A percentile compares a stretch with the other conserved stretches of the same genome.
phyloP scores from a whole-genome alignment of 75 land plant species.

The Cupressus sempervirens region DNA sequence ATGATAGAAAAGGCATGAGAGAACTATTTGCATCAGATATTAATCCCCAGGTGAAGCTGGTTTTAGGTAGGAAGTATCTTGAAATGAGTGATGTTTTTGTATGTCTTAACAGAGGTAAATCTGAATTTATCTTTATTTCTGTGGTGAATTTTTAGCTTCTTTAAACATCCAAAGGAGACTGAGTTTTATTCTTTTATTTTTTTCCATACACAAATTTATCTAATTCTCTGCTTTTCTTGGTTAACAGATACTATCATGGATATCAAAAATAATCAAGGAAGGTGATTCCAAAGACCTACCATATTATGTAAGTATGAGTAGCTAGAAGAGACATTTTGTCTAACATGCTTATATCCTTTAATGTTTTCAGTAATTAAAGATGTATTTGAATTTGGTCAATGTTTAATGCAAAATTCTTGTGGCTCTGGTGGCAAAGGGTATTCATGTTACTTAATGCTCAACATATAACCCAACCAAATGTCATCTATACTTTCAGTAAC shows the following conservation, averaged over 20 bases:
- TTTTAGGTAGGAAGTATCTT: neutral
- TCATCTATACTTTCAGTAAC: no score
- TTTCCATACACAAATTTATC: neutral
- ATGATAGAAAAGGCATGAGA: neutral
- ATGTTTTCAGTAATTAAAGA: neutral
- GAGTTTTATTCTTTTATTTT: neutral
- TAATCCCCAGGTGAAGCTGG: no score
- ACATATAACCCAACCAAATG: neutral
- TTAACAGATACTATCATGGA: conserved; percentile 51
- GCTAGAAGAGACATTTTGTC: neutral
- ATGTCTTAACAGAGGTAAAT: neutral
- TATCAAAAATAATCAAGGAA: conserved; percentile 47
- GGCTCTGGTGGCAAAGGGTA: neutral
- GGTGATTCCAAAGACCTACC: conserved; percentile 55
- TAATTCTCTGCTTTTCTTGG: neutral
- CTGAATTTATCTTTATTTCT: neutral
- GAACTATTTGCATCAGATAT: neutral
- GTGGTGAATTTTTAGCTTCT: neutral
- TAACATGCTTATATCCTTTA: neutral
- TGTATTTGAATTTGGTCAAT: neutral
- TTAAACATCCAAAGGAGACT: neutral
- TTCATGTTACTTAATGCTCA: neutral
- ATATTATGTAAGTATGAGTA: conserved; percentile 41
- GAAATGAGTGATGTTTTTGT: neutral
- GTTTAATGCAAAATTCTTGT: no score